Percentiles rank a stretch among this genome's conserved stretches.
phyloP scores from a whole-genome alignment of 495 filamentous ascomycete species.

The Penicillium alfredii region DNA sequence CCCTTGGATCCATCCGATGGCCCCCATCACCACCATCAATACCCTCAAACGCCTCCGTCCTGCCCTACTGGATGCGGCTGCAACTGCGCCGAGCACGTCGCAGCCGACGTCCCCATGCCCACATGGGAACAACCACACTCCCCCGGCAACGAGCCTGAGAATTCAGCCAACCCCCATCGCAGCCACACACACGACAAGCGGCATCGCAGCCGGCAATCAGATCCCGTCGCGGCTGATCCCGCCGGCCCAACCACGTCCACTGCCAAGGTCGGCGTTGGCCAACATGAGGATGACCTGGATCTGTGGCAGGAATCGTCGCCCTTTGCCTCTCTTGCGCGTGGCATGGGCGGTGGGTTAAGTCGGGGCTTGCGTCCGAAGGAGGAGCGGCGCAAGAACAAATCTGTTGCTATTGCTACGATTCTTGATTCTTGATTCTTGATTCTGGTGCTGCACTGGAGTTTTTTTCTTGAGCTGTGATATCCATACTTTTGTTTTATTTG shows the following conservation, averaged over 20 bases:
- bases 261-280: conserved; percentile 13
- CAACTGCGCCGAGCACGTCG: conserved; percentile 40
- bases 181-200: conserved; percentile 15
- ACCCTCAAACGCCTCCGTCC: conserved; percentile 21
- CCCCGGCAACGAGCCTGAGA: background rate
- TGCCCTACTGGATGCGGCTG: conserved; percentile 49
- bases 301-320: conserved; percentile 38
- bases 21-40: conserved; percentile 5
- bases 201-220: conserved; percentile 21
- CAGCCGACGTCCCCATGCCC: conserved; percentile 24
- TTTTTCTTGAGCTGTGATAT: conserved; percentile 1
- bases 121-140: conserved; percentile 19
- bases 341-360: conserved; percentile 40
- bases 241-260: conserved; percentile 6
- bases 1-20: conserved; percentile 5
- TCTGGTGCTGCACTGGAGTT: background rate
- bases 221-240: conserved; percentile 11
- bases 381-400: conserved; percentile 24
- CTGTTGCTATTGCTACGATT: conserved; percentile 15
- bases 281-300: conserved; percentile 32
- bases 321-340: conserved; percentile 42
- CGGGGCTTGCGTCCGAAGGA: conserved; percentile 33
- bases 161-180: background rate
- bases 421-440: conserved; percentile 6
- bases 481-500: background rate